Conservation (phyloP, 192 early-diverging fungal species). For the Coemansia aciculifera region DNA sequence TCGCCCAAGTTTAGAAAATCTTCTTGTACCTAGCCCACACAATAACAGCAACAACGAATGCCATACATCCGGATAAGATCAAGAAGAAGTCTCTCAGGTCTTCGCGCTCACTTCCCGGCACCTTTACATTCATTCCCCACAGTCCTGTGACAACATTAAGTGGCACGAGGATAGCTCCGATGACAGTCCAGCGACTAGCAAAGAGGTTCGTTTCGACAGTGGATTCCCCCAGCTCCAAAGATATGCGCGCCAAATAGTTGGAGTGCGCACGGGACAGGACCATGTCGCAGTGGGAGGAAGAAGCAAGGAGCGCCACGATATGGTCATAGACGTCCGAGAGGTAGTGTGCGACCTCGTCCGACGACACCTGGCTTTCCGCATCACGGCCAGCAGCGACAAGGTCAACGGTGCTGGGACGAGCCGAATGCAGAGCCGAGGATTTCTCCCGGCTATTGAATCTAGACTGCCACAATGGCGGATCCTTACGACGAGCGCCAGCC, state of each 20-base stretch:
- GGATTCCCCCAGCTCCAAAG: slow-evolving; percentile 64
- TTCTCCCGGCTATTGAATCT: slow-evolving; percentile 13
- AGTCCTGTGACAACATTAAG: slow-evolving; percentile 84
- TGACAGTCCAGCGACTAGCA: slow-evolving; percentile 78
- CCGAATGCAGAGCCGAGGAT: slow-evolving; percentile 14
- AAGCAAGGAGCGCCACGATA: slow-evolving; percentile 65
- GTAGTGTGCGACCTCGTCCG: slow-evolving; percentile 65
- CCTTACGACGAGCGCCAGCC: slow-evolving; percentile 8
- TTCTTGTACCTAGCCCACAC: slow-evolving; percentile 38
- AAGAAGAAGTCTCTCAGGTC: slow-evolving; percentile 28
- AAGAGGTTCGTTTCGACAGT: slow-evolving; percentile 81
- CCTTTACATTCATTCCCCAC: slow-evolving; percentile 60
- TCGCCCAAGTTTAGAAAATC: slow-evolving; percentile 25
- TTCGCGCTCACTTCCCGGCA: slow-evolving; percentile 36
- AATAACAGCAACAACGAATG: slow-evolving; percentile 37
- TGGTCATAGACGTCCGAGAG: slow-evolving; percentile 81
- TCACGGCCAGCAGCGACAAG: slow-evolving; percentile 6
- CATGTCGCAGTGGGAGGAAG: slow-evolving; percentile 70
- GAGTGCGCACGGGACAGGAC: slow-evolving; percentile 70
- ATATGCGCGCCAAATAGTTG: slow-evolving; percentile 70
- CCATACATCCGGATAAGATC: slow-evolving; percentile 35
- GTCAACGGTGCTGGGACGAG: slow-evolving; percentile 27
- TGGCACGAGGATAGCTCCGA: slow-evolving; percentile 86
- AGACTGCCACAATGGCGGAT: slow-evolving; percentile 16
- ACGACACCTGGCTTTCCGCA: slow-evolving; percentile 8